phyloP scores from a whole-genome alignment of 768 basidiomycete genomes.

The Clavaria fumosa region DNA sequence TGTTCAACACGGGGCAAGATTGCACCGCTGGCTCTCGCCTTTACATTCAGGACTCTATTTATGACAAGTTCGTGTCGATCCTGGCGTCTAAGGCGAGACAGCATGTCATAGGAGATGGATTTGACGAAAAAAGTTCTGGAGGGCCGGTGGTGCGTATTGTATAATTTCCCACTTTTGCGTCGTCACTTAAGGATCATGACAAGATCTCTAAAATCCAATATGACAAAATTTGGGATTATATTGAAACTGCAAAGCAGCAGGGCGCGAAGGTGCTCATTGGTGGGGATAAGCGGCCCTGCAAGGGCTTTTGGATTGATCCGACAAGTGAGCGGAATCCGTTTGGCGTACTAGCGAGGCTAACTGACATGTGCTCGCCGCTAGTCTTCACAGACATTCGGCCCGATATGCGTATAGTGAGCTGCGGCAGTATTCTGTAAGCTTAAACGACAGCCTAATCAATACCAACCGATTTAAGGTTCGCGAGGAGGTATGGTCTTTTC shows the following conservation, averaged over 20 bases:
- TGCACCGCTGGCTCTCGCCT: constrained; percentile 87
- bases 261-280: constrained; percentile 71
- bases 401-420: constrained; percentile 73
- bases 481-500: constrained; percentile 40
- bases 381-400: constrained; percentile 71
- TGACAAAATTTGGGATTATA: constrained; percentile 77
- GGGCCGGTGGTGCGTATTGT: constrained; percentile 61
- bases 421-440: not conserved
- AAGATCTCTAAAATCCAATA: constrained; percentile 76
- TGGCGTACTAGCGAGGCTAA: not conserved
- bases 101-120: constrained; percentile 65
- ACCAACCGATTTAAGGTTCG: too few species aligned
- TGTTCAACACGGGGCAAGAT: constrained; percentile 85
- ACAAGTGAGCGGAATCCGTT: constrained; percentile 41
- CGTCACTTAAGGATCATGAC: constrained; percentile 1
- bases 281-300: constrained; percentile 58
- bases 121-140: constrained; percentile 56
- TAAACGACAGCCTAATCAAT: not conserved
- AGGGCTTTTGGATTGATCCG: constrained; percentile 83
- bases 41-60: constrained; percentile 76
- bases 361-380: constrained; percentile 14
- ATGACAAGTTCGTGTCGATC: constrained; percentile 66
- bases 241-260: constrained; percentile 69
- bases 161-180: not conserved
- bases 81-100: constrained; percentile 53